A percentile compares a stretch with the other conserved stretches of the same genome.
Conservation (phyloP, 2,329 filamentous ascomycete genomes). For the Alternaria panax region DNA sequence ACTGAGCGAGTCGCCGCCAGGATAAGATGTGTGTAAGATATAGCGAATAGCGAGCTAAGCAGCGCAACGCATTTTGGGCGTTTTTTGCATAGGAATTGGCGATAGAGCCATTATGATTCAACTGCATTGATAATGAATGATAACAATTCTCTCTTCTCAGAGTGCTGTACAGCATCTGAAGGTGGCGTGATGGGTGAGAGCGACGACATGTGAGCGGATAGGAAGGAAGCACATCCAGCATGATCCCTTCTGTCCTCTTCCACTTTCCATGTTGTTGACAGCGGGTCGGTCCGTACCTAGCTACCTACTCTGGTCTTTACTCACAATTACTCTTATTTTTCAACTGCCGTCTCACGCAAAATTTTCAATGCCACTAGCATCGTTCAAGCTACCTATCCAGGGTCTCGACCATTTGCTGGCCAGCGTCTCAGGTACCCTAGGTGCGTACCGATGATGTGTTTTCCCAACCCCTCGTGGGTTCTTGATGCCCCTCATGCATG, state of each 20-base stretch:
- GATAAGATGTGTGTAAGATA: slow-evolving; percentile 20
- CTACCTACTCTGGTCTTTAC: not conserved
- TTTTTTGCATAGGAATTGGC: slow-evolving; percentile 9
- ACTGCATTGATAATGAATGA: slow-evolving; percentile 8
- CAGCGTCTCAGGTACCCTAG: not conserved
- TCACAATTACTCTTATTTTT: not conserved
- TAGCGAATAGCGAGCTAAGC: slow-evolving; percentile 1
- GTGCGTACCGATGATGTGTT: not conserved
- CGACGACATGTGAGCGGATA: not conserved
- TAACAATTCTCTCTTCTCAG: slow-evolving; percentile 5
- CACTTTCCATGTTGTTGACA: not conserved
- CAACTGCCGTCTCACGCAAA: not conserved
- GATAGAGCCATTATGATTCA: slow-evolving; percentile 1
- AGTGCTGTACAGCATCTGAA: not conserved
- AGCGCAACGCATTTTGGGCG: slow-evolving; percentile 23
- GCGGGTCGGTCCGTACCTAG: slow-evolving; percentile 17
- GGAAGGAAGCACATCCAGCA: slow-evolving; percentile 6
- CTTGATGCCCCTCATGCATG: not conserved
- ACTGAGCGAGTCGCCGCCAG: slow-evolving; percentile 23
- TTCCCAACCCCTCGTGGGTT: slow-evolving; percentile 1
- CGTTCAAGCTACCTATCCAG: not conserved
- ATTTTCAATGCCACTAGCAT: not conserved
- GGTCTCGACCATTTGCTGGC: not conserved
- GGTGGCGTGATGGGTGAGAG: not conserved
- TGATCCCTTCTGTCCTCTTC: slow-evolving; percentile 12